phyloP scores from a whole-genome alignment of 1,284 basidiomycete genomes.

The Puccinia coronata region DNA sequence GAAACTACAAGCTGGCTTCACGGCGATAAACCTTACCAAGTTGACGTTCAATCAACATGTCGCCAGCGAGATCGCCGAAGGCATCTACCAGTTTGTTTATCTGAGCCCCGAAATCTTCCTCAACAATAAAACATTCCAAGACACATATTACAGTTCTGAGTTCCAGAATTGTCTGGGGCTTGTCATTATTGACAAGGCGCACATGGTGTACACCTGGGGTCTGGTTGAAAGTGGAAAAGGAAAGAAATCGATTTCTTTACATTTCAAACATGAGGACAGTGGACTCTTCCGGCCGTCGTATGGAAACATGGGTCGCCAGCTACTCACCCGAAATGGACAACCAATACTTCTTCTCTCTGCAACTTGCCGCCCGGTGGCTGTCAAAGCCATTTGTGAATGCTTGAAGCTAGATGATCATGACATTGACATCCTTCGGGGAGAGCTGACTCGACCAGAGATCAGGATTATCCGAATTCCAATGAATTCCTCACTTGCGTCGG shows the following conservation, averaged over 20 bases:
- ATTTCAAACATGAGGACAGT: not conserved
- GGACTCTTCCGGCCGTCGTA: slow-evolving; percentile 6
- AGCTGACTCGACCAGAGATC: not conserved
- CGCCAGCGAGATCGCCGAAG: not conserved
- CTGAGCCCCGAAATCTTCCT: too few species aligned
- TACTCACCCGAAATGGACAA: not conserved
- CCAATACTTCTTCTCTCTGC: slow-evolving; percentile 12
- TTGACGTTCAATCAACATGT: not conserved
- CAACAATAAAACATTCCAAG: not conserved
- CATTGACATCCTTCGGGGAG: not conserved
- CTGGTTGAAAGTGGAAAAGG: not conserved
- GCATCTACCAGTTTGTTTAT: not conserved
- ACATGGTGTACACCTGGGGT: slow-evolving; percentile 16
- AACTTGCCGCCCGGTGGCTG: slow-evolving; percentile 3
- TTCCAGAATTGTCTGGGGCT: not conserved
- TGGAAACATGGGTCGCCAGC: not conserved
- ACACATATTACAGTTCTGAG: not conserved
- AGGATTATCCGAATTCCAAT: not conserved
- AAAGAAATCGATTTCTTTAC: too few species aligned
- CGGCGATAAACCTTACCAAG: not conserved
- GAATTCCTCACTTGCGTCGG: not conserved
- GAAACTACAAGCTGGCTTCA: not conserved
- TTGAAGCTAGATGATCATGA: not conserved
- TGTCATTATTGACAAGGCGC: slow-evolving; percentile 15
- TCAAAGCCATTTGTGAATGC: slow-evolving; percentile 1